Evolutionary conservation across 345 rosid genomes (phyloP).

Genomic region (Salix exigua): DNA sequence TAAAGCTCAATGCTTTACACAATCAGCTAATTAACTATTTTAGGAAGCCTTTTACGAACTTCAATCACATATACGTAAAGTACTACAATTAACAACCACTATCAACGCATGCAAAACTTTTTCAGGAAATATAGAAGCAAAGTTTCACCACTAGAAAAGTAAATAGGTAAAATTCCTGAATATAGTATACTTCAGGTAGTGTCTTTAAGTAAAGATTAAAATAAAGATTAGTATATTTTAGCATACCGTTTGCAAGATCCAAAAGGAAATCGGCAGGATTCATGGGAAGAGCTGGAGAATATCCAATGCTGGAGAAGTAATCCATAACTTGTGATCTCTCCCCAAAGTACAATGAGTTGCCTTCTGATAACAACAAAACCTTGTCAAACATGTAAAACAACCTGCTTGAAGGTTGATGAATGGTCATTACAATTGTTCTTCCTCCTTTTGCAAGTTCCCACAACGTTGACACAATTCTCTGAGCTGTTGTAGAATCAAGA

Average conservation of each 20-base stretch:
- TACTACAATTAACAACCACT: background rate
- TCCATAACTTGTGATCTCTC: constrained; percentile 39
- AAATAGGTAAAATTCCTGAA: background rate
- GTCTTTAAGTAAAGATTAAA: background rate
- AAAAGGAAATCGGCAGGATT: constrained; percentile 54
- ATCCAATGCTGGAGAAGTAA: constrained; percentile 47
- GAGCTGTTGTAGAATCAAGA: constrained; percentile 57
- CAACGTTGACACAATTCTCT: constrained; percentile 41
- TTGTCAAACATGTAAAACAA: constrained; percentile 58
- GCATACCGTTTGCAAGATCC: constrained; percentile 54
- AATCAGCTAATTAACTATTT: background rate
- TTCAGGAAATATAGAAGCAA: background rate
- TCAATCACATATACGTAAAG: background rate
- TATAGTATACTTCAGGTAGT: background rate
- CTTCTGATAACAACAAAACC: constrained; percentile 51
- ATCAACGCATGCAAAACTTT: background rate
- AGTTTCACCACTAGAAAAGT: background rate
- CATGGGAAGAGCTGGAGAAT: constrained; percentile 41
- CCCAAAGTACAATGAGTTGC: constrained; percentile 47
- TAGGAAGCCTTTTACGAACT: background rate
- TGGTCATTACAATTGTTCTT: constrained; percentile 49
- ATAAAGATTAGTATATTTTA: background rate
- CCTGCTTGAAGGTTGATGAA: constrained; percentile 60
- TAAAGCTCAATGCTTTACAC: background rate
- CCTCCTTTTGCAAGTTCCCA: constrained; percentile 46